phyloP scores from a whole-genome alignment of 2,329 filamentous ascomycete genomes.

The Cordyceps tenuipes region DNA sequence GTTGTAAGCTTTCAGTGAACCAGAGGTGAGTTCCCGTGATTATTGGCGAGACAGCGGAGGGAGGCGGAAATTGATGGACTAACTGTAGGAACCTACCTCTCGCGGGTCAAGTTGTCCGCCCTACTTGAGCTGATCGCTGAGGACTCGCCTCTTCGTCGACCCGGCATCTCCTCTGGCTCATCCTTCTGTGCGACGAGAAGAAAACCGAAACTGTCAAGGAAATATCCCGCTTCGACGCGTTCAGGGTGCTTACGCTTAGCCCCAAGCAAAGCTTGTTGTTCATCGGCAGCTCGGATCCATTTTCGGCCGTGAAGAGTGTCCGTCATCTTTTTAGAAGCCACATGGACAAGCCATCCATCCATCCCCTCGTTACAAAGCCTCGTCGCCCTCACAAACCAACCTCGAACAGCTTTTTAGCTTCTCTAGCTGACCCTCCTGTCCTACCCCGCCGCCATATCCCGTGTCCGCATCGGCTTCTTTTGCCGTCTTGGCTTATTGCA shows the following conservation, averaged over 20 bases:
- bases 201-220: background rate
- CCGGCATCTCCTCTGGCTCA: background rate
- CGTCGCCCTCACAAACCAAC: background rate
- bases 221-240: background rate
- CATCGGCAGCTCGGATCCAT: background rate
- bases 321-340: too few relatives aligned
- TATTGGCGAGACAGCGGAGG: too few relatives aligned
- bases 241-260: slow-evolving; percentile 3
- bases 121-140: too few relatives aligned
- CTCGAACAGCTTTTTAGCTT: background rate
- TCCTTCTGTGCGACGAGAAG: background rate
- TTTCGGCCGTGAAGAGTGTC: background rate
- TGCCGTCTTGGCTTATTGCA: slow-evolving; percentile 11
- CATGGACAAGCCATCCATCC: too few relatives aligned
- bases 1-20: background rate
- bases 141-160: background rate
- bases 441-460: background rate
- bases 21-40: too few relatives aligned
- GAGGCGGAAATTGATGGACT: too few relatives aligned
- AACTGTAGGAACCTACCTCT: too few relatives aligned
- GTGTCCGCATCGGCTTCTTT: slow-evolving; percentile 5
- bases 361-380: background rate
- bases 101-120: too few relatives aligned
- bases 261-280: background rate
- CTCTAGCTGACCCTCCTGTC: background rate